Evolutionary conservation across 1,284 basidiomycete genomes (phyloP).

Genomic region (Sphaerobolus stellatus): DNA sequence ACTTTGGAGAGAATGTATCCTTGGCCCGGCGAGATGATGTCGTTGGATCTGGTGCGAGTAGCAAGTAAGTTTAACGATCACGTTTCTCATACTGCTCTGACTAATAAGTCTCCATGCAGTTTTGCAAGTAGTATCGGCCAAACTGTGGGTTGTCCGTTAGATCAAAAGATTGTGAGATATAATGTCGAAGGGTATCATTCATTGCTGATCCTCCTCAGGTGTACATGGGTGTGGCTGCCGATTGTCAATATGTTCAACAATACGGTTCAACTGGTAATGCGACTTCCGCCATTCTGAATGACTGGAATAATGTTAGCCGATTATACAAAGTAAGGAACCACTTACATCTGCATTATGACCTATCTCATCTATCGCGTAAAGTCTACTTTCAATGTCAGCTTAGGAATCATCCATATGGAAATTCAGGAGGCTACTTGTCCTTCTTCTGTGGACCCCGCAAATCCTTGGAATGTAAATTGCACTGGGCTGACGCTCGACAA

Average conservation of each 20-base stretch:
- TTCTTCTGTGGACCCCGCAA: constrained; percentile 40
- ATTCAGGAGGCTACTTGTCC: constrained; percentile 66
- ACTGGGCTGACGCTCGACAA: constrained; percentile 56
- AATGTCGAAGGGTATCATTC: neutral
- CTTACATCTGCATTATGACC: neutral
- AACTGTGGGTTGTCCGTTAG: constrained; percentile 70
- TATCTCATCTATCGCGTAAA: constrained; percentile 11
- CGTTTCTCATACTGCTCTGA: neutral
- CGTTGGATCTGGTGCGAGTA: constrained; percentile 47
- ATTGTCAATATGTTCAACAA: constrained; percentile 73
- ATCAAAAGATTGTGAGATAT: constrained; percentile 66
- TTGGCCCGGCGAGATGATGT: constrained; percentile 54
- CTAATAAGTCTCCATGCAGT: constrained; percentile 38
- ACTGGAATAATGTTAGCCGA: constrained; percentile 76
- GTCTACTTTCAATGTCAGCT: constrained; percentile 79
- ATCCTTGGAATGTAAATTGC: constrained; percentile 65
- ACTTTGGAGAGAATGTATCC: constrained; percentile 25
- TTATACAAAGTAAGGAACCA: constrained; percentile 66
- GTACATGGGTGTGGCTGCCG: constrained; percentile 85
- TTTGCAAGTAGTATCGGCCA: constrained; percentile 68
- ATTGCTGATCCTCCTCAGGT: constrained; percentile 36
- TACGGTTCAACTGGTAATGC: constrained; percentile 67
- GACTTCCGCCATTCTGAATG: constrained; percentile 71
- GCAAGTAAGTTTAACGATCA: constrained; percentile 45
- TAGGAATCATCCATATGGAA: constrained; percentile 80